Percentiles rank a stretch among this genome's conserved stretches.
These are phyloP conservation scores for Umbelopsis sp. DNA, from an alignment of 192 early-diverging fungal genomes.

Conservation along the genomic window DNA sequence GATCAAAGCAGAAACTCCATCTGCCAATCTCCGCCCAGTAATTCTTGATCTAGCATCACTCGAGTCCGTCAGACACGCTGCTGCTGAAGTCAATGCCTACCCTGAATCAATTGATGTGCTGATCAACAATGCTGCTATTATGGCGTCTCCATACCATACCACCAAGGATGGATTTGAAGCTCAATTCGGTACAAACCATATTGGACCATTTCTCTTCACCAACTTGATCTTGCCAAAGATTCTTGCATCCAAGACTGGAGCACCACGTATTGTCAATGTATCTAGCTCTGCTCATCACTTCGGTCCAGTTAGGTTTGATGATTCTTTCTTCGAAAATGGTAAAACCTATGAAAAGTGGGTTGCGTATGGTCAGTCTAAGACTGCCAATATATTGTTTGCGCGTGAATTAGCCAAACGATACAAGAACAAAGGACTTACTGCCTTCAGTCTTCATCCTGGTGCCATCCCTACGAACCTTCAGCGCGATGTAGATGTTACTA, in stretches of 20 bases:
- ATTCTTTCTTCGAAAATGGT: neutral
- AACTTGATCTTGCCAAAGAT: neutral
- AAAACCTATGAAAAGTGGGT: neutral
- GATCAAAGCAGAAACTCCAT: constrained; percentile 24
- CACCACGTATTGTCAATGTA: neutral
- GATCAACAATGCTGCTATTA: constrained; percentile 39
- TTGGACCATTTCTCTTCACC: constrained; percentile 55
- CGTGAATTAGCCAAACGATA: neutral
- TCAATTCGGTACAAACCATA: constrained; percentile 69
- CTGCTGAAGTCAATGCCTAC: constrained; percentile 9
- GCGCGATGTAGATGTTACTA: neutral
- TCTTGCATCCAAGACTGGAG: constrained; percentile 12
- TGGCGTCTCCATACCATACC: constrained; percentile 54
- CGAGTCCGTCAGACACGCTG: constrained; percentile 33
- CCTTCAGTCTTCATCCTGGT: neutral
- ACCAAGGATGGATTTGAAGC: constrained; percentile 62
- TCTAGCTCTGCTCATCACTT: neutral
- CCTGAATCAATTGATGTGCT: constrained; percentile 11
- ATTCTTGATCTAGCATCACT: constrained; percentile 32
- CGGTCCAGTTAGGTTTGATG: neutral
- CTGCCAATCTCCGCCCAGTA: constrained; percentile 22
- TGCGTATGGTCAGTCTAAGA: constrained; percentile 18
- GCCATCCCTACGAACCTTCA: neutral
- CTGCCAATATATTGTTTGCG: constrained; percentile 13
- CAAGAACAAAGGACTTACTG: neutral